phyloP scores from a whole-genome alignment of 2,329 filamentous ascomycete genomes.

The Beauveria rudraprayagi region DNA sequence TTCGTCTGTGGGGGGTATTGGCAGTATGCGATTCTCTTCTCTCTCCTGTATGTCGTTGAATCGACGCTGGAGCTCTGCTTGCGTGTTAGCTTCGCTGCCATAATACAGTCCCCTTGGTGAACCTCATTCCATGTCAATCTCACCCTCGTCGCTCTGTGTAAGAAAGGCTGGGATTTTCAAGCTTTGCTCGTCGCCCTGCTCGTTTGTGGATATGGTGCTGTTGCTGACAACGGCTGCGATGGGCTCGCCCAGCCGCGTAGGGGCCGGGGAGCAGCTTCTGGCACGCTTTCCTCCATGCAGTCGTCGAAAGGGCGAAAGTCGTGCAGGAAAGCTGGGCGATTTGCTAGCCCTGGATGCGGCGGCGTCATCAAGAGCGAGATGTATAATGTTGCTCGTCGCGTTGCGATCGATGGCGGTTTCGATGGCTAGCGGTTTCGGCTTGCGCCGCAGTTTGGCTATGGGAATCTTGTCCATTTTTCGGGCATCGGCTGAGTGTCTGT shows the following conservation, averaged over 20 bases:
- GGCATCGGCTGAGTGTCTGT: background rate
- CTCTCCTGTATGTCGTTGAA: constrained; percentile 47
- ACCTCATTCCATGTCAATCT: background rate
- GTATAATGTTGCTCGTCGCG: constrained; percentile 15
- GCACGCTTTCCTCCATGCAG: constrained; percentile 40
- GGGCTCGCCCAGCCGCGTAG: constrained; percentile 10
- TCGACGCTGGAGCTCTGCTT: constrained; percentile 39
- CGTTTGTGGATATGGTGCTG: constrained; percentile 20
- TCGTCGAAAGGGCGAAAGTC: constrained; percentile 35
- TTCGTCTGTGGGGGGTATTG: constrained; percentile 29
- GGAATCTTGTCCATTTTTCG: constrained; percentile 34
- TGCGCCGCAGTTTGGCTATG: constrained; percentile 34
- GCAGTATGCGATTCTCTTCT: constrained; percentile 33
- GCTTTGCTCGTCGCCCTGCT: constrained; percentile 17
- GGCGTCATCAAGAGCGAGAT: background rate
- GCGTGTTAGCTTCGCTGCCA: background rate
- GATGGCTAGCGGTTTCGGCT: constrained; percentile 36
- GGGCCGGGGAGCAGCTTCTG: constrained; percentile 31
- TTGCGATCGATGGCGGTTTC: constrained; percentile 31
- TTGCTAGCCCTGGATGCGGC: background rate
- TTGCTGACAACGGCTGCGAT: constrained; percentile 27
- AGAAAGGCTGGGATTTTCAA: constrained; percentile 30
- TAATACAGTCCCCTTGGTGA: background rate
- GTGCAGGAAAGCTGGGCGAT: constrained; percentile 18
- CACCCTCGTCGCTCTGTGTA: constrained; percentile 29